A percentile compares a stretch with the other conserved stretches of the same genome.
phyloP scores from a whole-genome alignment of 2,329 filamentous ascomycete genomes.

The Atkinsonella hypoxylon region DNA sequence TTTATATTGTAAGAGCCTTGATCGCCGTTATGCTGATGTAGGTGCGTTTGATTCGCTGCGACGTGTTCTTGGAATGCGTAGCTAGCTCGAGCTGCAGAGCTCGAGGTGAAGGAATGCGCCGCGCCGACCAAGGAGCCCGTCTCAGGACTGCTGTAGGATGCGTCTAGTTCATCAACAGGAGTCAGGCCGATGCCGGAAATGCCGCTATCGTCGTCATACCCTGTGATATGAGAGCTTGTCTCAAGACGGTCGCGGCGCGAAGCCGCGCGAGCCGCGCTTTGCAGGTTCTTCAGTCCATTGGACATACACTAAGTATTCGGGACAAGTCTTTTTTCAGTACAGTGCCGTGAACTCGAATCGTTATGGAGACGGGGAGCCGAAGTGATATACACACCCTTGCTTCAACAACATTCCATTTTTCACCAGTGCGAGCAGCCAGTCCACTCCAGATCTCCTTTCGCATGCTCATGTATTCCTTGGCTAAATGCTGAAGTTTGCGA shows the following conservation, averaged over 20 bases:
- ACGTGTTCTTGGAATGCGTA: constrained; percentile 3
- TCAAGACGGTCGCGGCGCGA: constrained; percentile 52
- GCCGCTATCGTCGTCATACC: constrained; percentile 59
- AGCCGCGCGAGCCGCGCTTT: constrained; percentile 54
- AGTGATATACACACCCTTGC: constrained; percentile 36
- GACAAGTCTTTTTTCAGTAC: not conserved
- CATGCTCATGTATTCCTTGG: constrained; percentile 67
- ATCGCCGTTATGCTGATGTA: constrained; percentile 5
- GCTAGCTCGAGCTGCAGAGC: constrained; percentile 17
- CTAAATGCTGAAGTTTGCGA: constrained; percentile 60
- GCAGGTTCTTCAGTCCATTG: constrained; percentile 70
- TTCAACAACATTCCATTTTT: constrained; percentile 66
- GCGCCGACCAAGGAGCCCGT: constrained; percentile 28
- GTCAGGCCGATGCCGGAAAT: constrained; percentile 50
- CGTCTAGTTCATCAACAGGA: constrained; percentile 46
- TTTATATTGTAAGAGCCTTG: constrained; percentile 11
- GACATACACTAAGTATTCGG: constrained; percentile 56
- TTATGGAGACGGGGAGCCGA: not conserved
- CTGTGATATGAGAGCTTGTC: constrained; percentile 24
- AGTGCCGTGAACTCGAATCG: not conserved
- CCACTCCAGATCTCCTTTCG: constrained; percentile 72
- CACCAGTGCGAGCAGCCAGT: constrained; percentile 62
- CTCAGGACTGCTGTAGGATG: constrained; percentile 44
- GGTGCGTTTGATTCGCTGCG: not conserved
- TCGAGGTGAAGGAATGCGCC: constrained; percentile 26